A percentile compares a stretch with the other conserved stretches of the same genome.
Conservation (phyloP, 1,284 basidiomycete species). For the Sanguinoderma infundibulare region DNA sequence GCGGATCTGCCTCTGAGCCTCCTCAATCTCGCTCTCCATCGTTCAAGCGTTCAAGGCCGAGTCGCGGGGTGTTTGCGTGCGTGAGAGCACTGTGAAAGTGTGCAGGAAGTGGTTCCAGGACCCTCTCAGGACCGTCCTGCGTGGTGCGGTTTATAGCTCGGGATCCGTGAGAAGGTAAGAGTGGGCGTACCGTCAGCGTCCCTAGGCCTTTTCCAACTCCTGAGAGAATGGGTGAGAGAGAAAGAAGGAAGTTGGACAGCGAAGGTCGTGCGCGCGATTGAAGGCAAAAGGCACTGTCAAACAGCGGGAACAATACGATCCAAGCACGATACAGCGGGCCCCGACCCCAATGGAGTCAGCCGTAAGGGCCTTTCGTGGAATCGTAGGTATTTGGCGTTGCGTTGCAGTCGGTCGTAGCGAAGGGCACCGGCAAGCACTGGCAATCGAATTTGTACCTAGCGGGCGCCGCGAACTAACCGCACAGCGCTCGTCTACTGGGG, state of each 20-base stretch:
- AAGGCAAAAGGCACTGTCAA: neutral
- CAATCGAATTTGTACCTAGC: neutral
- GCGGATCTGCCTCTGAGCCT: constrained; percentile 21
- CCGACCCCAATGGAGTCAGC: neutral
- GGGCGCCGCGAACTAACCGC: neutral
- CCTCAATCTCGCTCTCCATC: constrained; percentile 23
- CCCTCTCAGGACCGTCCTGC: too few species aligned
- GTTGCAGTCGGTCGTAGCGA: neutral
- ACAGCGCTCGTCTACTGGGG: neutral
- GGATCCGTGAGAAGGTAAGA: neutral
- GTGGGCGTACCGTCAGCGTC: neutral
- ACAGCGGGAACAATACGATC: neutral
- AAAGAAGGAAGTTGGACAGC: neutral
- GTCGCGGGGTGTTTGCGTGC: neutral
- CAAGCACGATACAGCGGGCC: neutral
- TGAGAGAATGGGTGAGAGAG: neutral
- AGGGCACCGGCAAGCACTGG: neutral
- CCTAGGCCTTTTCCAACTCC: neutral
- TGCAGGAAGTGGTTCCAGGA: neutral
- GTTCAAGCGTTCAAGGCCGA: constrained; percentile 2
- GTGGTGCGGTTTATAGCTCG: too few species aligned
- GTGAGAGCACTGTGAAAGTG: too few species aligned
- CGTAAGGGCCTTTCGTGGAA: neutral
- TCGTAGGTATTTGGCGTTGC: neutral
- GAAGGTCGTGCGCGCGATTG: neutral